A percentile compares a stretch with the other conserved stretches of the same genome.
Evolutionary conservation across 1,139 yeast genomes (phyloP).

Genomic region (Debaryomyces fabryi): DNA sequence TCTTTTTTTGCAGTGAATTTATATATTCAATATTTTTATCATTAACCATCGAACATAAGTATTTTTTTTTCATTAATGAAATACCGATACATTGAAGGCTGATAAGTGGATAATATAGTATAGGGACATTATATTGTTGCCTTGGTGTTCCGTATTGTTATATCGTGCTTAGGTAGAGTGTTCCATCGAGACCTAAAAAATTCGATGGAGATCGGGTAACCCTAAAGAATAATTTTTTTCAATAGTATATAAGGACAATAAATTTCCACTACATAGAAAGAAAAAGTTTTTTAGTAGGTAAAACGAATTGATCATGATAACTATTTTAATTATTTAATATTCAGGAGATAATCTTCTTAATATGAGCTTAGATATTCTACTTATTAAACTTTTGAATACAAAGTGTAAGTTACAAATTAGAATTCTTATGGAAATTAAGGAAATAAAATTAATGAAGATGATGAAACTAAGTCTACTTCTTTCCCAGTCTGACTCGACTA

Average conservation of each 20-base stretch:
- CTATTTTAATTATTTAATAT: not conserved
- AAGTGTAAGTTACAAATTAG: not conserved
- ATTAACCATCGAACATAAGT: not conserved
- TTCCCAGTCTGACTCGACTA: conserved; percentile 85
- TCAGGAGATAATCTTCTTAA: conserved; percentile 3
- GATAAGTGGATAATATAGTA: not conserved
- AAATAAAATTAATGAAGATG: conserved; percentile 28
- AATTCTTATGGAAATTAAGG: not conserved
- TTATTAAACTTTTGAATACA: not conserved
- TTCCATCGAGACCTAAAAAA: conserved; percentile 5
- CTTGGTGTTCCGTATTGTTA: not conserved
- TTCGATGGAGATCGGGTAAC: conserved; percentile 8
- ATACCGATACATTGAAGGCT: not conserved
- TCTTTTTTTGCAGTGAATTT: not conserved
- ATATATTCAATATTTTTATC: no score
- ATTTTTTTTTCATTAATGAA: not conserved
- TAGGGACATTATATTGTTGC: not conserved
- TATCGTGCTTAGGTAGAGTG: not conserved
- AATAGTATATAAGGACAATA: conserved; percentile 3
- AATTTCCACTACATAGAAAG: not conserved
- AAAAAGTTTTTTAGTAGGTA: not conserved
- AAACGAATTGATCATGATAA: not conserved
- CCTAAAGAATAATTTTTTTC: conserved; percentile 1
- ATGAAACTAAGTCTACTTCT: conserved; percentile 69
- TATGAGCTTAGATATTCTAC: conserved; percentile 6